Evolutionary conservation across 2,329 filamentous ascomycete species (phyloP).

Genomic region (Fusarium sp.): DNA sequence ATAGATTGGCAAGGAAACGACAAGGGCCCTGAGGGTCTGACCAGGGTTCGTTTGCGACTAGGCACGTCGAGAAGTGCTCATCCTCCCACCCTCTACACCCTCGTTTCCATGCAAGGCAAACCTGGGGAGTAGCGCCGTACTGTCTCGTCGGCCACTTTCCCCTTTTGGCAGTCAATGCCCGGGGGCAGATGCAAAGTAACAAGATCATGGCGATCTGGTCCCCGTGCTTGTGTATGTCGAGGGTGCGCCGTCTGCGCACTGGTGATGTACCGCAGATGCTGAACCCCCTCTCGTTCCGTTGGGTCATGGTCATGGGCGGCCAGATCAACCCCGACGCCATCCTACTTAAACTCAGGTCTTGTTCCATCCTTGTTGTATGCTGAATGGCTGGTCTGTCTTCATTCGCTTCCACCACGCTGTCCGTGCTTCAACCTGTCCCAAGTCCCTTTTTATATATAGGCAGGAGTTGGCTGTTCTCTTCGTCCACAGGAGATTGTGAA

Average conservation of each 20-base stretch:
- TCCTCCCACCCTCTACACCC: slow-evolving; percentile 17
- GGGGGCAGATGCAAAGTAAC: slow-evolving; percentile 42
- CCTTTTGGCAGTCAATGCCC: slow-evolving; percentile 39
- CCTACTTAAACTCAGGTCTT: slow-evolving; percentile 39
- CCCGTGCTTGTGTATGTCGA: slow-evolving; percentile 22
- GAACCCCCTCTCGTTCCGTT: slow-evolving; percentile 19
- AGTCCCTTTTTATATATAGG: neutral
- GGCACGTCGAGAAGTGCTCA: slow-evolving; percentile 11
- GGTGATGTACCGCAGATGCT: slow-evolving; percentile 4
- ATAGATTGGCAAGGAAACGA: slow-evolving; percentile 15
- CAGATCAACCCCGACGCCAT: slow-evolving; percentile 17
- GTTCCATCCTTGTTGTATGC: slow-evolving; percentile 25
- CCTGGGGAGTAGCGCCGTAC: slow-evolving; percentile 41
- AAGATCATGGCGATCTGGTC: slow-evolving; percentile 42
- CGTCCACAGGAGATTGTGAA: neutral
- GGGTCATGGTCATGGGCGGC: slow-evolving; percentile 19
- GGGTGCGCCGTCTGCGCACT: slow-evolving; percentile 23
- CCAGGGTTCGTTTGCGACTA: slow-evolving; percentile 14
- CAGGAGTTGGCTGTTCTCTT: neutral
- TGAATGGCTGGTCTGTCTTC: slow-evolving; percentile 28
- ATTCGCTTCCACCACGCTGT: slow-evolving; percentile 19
- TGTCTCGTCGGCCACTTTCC: slow-evolving; percentile 39
- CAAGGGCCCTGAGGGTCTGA: slow-evolving; percentile 13
- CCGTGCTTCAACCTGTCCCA: slow-evolving; percentile 6
- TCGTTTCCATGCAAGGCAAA: slow-evolving; percentile 41